Evolutionary conservation across 768 basidiomycete species (phyloP), one percentile per base, ranked within the genome.

Genomic region (Candolleomyces eurysporus): DNA sequence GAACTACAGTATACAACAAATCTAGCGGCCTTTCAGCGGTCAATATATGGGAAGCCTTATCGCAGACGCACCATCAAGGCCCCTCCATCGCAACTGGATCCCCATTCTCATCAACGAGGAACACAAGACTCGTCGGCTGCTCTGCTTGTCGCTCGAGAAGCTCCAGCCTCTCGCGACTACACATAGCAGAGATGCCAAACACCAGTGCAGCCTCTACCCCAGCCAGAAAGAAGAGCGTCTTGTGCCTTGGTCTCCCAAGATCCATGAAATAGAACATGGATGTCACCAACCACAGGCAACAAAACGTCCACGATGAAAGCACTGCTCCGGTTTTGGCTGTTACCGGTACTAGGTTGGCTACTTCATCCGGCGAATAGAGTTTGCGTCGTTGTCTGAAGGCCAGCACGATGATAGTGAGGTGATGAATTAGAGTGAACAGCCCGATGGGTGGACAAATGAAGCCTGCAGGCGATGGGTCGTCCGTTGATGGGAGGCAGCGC

Each of bases 221-320:
- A 9, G 61, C 42, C 31, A 61, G 9, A 11, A 57, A n/a, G 26
- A 49, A 57, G 9, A 45, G 39, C 31, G 39, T 39, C 48, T 51
- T 46, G 36, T 54, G 61, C 55, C 56, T 49, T 10, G 54, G 19
- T 53, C 22, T 48, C 26, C 49, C 30, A 4, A 61, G 16, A 19
- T 57, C 55, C 61, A 57, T 50, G 48, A 61, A 21, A 42, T 61
- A 61, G 40, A 61, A 50, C 55, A 57, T 51, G 26, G 55, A 49
- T 9, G 48, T 39, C 10, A 61, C 39, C n/a, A 57, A 10, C 61
- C 61, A 61, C 3, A 52, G 14, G 48, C 55, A 39, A n/a, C 55
- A 56, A 3, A 61, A 31, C 26, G 22, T 22, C 61, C 61, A 61
- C 5, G 26, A 57, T 8, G 61, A 26, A 16, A 57, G n/a, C 21